Evolutionary conservation across 441 rosid genomes (phyloP).

Genomic region (Biscutella laevigata): DNA sequence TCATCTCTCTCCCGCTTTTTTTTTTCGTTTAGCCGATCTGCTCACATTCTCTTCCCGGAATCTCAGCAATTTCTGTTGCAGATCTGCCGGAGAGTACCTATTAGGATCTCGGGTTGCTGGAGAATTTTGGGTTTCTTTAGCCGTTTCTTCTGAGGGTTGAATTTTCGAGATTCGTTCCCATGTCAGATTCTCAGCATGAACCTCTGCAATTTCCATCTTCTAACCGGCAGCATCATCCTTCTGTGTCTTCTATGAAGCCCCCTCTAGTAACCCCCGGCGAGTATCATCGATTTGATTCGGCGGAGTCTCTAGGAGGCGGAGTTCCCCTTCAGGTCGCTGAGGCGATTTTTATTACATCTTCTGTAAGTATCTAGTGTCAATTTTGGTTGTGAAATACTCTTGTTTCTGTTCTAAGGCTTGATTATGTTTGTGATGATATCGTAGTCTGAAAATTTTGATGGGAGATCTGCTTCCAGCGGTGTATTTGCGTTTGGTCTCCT

Average conservation of each 20-base stretch:
- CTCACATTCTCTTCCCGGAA: constrained; percentile 34
- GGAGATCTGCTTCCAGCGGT: constrained; percentile 19
- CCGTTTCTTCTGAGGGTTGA: constrained; percentile 1
- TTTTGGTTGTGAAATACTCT: background rate
- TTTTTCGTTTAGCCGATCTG: constrained; percentile 24
- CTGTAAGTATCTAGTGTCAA: constrained; percentile 38
- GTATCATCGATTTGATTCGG: constrained; percentile 51
- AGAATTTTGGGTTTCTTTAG: constrained; percentile 14
- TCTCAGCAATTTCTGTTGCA: background rate
- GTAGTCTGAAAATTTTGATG: background rate
- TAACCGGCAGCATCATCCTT: constrained; percentile 38
- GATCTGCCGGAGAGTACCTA: constrained; percentile 7
- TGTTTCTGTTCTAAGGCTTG: constrained; percentile 3
- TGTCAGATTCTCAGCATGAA: constrained; percentile 44
- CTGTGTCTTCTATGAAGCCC: constrained; percentile 55
- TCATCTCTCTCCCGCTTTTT: constrained; percentile 41
- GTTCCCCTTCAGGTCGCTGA: constrained; percentile 43
- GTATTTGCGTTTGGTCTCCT: background rate
- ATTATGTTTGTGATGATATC: background rate
- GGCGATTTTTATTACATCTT: constrained; percentile 45
- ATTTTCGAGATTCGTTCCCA: constrained; percentile 26
- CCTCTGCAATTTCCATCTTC: constrained; percentile 27
- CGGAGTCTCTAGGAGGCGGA: constrained; percentile 31
- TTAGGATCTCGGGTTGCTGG: constrained; percentile 5
- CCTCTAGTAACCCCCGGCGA: constrained; percentile 56